A percentile compares a stretch with the other conserved stretches of the same genome.
phyloP scores from a whole-genome alignment of 2,329 filamentous ascomycete species.

The Diatrype stigma region DNA sequence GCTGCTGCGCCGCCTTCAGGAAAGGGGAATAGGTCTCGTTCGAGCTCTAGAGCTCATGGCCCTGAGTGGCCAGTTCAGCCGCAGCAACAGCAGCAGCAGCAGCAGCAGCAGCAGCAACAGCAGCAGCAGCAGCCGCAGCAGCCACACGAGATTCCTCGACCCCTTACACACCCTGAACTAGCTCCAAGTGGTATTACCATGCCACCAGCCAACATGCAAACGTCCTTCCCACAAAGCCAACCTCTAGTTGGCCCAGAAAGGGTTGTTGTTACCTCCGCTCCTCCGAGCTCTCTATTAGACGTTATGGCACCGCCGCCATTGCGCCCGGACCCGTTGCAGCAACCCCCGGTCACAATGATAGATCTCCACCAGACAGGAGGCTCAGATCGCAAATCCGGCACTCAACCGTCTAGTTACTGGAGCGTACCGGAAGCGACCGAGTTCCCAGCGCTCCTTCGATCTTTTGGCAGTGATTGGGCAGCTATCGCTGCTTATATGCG shows the following conservation, averaged over 20 bases:
- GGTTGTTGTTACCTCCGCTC: conserved; percentile 16
- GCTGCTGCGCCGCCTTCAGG: conserved; percentile 40
- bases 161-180: conserved; percentile 41
- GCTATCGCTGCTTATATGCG: conserved; percentile 75
- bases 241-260: conserved; percentile 24
- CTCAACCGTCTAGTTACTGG: conserved; percentile 77
- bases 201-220: conserved; percentile 33
- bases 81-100: conserved; percentile 26
- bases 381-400: conserved; percentile 47
- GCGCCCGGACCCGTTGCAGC: conserved; percentile 49
- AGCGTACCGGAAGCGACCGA: conserved; percentile 77
- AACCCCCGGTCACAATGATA: conserved; percentile 46
- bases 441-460: conserved; percentile 66
- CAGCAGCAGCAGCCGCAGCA: conserved; percentile 13
- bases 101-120: background rate
- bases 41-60: conserved; percentile 47
- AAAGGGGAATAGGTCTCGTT: conserved; percentile 49
- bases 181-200: conserved; percentile 38
- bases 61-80: conserved; percentile 35
- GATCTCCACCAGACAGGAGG: conserved; percentile 41
- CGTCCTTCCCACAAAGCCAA: conserved; percentile 21
- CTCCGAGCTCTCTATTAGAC: conserved; percentile 40
- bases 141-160: conserved; percentile 36
- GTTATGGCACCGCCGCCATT: conserved; percentile 55
- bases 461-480: conserved; percentile 76